Conservation (phyloP, 805 yeast species). For the Nakazawaea ernobii region DNA sequence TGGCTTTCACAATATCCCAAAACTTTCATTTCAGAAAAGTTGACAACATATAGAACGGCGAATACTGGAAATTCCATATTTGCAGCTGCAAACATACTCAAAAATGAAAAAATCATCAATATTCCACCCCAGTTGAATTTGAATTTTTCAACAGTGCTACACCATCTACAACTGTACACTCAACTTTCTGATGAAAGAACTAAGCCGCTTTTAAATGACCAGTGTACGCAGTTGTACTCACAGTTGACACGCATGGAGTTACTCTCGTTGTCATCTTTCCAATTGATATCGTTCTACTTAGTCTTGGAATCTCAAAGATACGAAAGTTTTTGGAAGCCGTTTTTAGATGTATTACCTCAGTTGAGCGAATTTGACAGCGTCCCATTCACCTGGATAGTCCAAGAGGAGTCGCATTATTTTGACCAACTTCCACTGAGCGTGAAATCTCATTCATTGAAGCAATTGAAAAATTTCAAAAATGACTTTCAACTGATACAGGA, state of each 20-base stretch:
- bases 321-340: constrained; percentile 62
- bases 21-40: constrained; percentile 31
- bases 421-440: constrained; percentile 41
- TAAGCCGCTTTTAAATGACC: background rate
- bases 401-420: constrained; percentile 23
- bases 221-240: constrained; percentile 27
- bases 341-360: constrained; percentile 59
- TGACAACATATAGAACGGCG: constrained; percentile 34
- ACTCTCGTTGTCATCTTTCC: constrained; percentile 48
- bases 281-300: constrained; percentile 47
- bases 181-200: constrained; percentile 14
- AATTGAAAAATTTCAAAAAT: constrained; percentile 32
- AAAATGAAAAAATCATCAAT: constrained; percentile 41
- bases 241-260: constrained; percentile 28
- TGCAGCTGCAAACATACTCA: constrained; percentile 30
- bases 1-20: constrained; percentile 26
- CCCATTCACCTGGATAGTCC: constrained; percentile 60
- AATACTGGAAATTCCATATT: constrained; percentile 63
- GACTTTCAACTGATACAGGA: constrained; percentile 38
- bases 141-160: constrained; percentile 48
- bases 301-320: constrained; percentile 37
- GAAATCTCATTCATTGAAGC: constrained; percentile 31
- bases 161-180: constrained; percentile 34
- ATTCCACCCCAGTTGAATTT: constrained; percentile 55
- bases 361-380: constrained; percentile 43